Base-by-base conservation (phyloP, 495 filamentous ascomycete genomes). In the Neurospora hispaniola region DNA sequence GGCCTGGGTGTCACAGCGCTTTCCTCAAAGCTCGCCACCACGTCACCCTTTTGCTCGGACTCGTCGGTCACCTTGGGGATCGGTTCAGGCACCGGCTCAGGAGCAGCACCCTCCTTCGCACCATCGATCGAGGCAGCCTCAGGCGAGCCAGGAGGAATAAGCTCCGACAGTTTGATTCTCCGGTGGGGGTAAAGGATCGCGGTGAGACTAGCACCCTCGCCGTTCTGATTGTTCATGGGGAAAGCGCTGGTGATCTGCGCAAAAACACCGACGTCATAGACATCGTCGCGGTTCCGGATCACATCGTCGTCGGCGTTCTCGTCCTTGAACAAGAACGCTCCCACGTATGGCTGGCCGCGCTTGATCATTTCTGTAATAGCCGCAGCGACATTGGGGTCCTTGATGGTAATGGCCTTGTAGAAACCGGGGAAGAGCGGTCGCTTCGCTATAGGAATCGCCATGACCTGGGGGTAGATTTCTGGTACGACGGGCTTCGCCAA, bases 1-100 rank as follows among this genome's bases (percentile, higher is more conserved):
- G 84, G 81, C 74, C 87, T 86, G 35, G 79, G 76, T 39, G 85
- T 82, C 2, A 89, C 85, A 7, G 85, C 82, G 69, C 82, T 86
- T 84, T 99, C 96, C 80, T 99, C 96, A 75, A 99, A 99, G 81
- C 94, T 97, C 16, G 96, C 96, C 11, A 98, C 95, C 7, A 98
- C 93, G 80, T 97, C 96, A 6, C 96, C 96, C 77, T 91, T 91
- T 78, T 92, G 79, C 20, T 81, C 77, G 0, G 83, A 46, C 31
- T 84, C 81, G 69, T 90, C 82, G 40, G 77, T 16, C n/a, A 74
- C 42, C 72, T 85, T 85, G 14, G 79, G 81, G 40, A 85, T 81
- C 73, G 89, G 87, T 59, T 93, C 90, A 69, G 90, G 87, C 0
- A 84, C 75, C 1, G 86, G 78, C 54, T 87, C 83, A 11, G 80